Evolutionary conservation across 75 land plant species (phyloP).

Genomic region (Sequoia sempervirens): DNA sequence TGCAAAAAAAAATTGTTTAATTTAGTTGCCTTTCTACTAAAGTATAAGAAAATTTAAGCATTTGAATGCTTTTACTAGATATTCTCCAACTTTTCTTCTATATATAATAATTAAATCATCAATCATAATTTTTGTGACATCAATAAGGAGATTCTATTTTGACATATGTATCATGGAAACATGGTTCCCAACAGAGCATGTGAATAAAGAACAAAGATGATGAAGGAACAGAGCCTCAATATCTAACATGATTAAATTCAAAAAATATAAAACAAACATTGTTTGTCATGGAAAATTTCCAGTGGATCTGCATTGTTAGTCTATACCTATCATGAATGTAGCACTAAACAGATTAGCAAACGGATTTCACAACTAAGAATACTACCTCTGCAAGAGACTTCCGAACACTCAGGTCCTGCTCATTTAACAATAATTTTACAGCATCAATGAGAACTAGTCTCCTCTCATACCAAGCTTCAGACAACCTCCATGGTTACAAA

Average conservation of each 20-base stretch:
- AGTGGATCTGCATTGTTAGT: neutral
- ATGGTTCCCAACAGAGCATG: neutral
- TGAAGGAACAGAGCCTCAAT: neutral
- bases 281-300: neutral
- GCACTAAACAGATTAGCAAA: neutral
- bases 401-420: constrained; percentile 55
- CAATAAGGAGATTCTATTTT: neutral
- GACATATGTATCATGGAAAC: neutral
- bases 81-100: neutral
- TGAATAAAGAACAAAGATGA: neutral
- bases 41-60: neutral
- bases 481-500: constrained; percentile 41
- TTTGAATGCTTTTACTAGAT: neutral
- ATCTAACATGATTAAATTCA: neutral
- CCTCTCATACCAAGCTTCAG: constrained; percentile 73
- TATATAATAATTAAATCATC: too few species aligned
- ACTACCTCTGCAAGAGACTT: constrained; percentile 90
- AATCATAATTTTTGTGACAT: too few species aligned
- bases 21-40: neutral
- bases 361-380: neutral
- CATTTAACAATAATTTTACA: constrained; percentile 68
- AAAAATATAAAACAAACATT: neutral
- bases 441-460: constrained; percentile 62
- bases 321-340: neutral
- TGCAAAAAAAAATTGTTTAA: neutral